phyloP scores from a whole-genome alignment of 176 grass and related monocot genomes.

The Alloteropsis semialata region DNA sequence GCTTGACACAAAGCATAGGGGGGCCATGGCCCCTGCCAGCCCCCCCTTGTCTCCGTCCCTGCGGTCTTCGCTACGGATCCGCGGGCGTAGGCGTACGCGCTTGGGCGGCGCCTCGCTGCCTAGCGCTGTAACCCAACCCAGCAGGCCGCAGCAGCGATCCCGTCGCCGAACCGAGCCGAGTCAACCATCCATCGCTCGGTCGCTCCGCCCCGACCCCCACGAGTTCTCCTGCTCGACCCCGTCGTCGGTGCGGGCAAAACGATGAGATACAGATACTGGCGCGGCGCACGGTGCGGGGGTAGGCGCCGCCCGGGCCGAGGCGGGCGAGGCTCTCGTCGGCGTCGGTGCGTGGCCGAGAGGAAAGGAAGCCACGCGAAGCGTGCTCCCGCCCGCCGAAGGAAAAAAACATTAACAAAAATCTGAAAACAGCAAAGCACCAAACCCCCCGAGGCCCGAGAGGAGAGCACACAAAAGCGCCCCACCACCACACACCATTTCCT shows the following conservation, averaged over 20 bases:
- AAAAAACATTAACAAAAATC: constrained; percentile 14
- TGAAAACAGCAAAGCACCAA: constrained; percentile 47
- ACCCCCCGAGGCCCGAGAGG: not conserved
- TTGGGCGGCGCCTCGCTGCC: no score
- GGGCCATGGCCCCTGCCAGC: no score
- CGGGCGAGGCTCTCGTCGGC: constrained; percentile 7
- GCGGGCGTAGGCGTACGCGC: no score
- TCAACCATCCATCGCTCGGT: not conserved
- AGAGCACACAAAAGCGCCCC: not conserved
- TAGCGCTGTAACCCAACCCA: no score
- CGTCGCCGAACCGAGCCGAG: not conserved
- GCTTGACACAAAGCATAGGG: no score
- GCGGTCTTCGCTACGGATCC: no score
- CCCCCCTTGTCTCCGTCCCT: no score
- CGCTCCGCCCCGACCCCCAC: not conserved
- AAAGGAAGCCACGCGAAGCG: constrained; percentile 37
- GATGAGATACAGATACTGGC: not conserved
- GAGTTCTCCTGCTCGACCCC: not conserved
- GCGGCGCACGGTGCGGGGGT: not conserved
- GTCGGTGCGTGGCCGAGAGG: not conserved
- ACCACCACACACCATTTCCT: constrained; percentile 22
- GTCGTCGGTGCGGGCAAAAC: not conserved
- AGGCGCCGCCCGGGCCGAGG: not conserved
- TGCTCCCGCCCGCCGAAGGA: not conserved
- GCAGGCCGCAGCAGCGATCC: not conserved